Evolutionary conservation across 768 basidiomycete species (phyloP), one percentile per base, ranked within the genome.

Genomic region (Mycena belliarum): DNA sequence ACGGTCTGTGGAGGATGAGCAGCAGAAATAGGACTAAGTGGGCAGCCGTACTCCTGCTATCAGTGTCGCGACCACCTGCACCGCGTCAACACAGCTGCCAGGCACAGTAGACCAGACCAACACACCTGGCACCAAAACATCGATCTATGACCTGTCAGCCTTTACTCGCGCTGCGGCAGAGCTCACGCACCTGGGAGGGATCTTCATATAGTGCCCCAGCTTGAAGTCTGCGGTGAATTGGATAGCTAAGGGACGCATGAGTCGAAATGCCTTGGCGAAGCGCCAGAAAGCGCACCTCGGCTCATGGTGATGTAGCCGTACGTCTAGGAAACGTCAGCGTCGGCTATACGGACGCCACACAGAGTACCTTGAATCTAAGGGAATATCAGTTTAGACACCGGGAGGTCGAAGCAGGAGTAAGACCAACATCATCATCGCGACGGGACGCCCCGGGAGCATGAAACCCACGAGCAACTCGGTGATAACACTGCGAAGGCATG

Each of bases 141-240:
- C 0, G 82, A 78, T 20, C 85, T 59, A 2, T 33, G 32, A 18
- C 26, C 16, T 26, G 46, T 58, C 18, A 58, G 49, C 9, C 41
- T 52, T 10, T n/a, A n/a, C 11, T 4, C 38, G 11, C 5, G n/a
- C 12, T 4, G 84, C 3, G 7, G 85, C 8, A 86, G 84, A 29
- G 89, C 76, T 74, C 86, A 76, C 79, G 68, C 70, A 79, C 64
- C 77, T 77, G 65, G 82, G 83, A 37, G 74, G 82, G 58, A 79
- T 79, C 73, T 85, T 81, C 80, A 86, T 87, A 75, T 77, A 88
- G 72, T 89, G 87, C 43, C 89, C 88, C 20, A 90, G 79, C 71
- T 90, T 91, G 69, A 90, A 86, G 69, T 90, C 89, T 47, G 82
- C 80, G 16, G 86, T 81, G 67, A 89, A 89, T 58, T 82, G 81